A percentile compares a stretch with the other conserved stretches of the same genome.
Conservation (phyloP, 2,329 filamentous ascomycete genomes). For the Monosporascus sp. region DNA sequence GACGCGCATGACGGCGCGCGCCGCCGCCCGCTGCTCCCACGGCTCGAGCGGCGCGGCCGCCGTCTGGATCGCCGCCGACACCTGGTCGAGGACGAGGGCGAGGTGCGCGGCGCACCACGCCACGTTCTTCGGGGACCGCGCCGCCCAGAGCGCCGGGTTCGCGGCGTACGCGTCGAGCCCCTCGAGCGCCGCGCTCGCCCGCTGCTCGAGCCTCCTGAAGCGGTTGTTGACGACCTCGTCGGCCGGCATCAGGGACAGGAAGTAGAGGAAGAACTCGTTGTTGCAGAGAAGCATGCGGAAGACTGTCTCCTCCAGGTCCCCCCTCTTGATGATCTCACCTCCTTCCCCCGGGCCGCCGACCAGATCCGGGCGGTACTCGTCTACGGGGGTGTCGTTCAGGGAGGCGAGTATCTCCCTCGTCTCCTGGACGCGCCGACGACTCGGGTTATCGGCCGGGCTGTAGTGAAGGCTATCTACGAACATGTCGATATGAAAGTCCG, state of each 20-base stretch:
- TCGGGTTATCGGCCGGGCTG: constrained; percentile 29
- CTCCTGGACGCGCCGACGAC: constrained; percentile 39
- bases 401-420: constrained; percentile 47
- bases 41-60: constrained; percentile 31
- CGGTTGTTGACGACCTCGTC: constrained; percentile 39
- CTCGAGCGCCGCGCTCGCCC: constrained; percentile 41
- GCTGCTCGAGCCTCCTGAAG: constrained; percentile 44
- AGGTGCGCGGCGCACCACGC: constrained; percentile 47
- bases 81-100: constrained; percentile 34
- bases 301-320: constrained; percentile 46
- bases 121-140: constrained; percentile 32
- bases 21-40: constrained; percentile 39
- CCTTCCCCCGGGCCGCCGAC: constrained; percentile 27
- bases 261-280: constrained; percentile 49
- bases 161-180: constrained; percentile 33
- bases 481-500: constrained; percentile 46
- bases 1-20: constrained; percentile 42
- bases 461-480: constrained; percentile 49
- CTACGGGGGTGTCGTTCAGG: constrained; percentile 32
- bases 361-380: constrained; percentile 43
- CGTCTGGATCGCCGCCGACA: constrained; percentile 36
- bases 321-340: constrained; percentile 34
- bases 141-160: constrained; percentile 1
- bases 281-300: constrained; percentile 50
- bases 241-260: constrained; percentile 40